Evolutionary conservation across 2,329 filamentous ascomycete species (phyloP).

Genomic region (Penicillium sp.): DNA sequence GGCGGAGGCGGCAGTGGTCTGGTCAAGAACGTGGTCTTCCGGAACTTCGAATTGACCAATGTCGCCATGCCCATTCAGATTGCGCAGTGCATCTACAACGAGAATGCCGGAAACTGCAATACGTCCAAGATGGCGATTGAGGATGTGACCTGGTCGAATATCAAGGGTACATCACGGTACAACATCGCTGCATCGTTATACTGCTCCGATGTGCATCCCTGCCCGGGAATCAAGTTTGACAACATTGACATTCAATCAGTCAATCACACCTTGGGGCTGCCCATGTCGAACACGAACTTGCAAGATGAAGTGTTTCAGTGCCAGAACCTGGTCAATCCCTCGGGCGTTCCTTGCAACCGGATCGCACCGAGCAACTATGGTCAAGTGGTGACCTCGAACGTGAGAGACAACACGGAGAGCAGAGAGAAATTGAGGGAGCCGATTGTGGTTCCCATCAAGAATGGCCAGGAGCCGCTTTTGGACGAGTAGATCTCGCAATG

Average conservation of each 20-base stretch:
- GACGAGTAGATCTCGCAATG: not conserved
- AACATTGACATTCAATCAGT: slow-evolving; percentile 43
- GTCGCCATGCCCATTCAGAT: slow-evolving; percentile 22
- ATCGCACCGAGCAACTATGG: slow-evolving; percentile 20
- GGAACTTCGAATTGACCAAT: slow-evolving; percentile 21
- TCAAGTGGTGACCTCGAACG: slow-evolving; percentile 14
- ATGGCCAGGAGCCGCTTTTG: slow-evolving; percentile 3
- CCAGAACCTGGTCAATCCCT: slow-evolving; percentile 33
- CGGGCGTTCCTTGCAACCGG: slow-evolving; percentile 23
- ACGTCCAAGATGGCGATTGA: slow-evolving; percentile 39
- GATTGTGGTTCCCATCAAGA: not conserved
- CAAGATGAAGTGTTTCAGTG: slow-evolving; percentile 39
- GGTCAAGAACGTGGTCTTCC: slow-evolving; percentile 20
- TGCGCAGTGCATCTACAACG: slow-evolving; percentile 24
- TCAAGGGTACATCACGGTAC: slow-evolving; percentile 46
- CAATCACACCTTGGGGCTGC: slow-evolving; percentile 27
- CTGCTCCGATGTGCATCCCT: slow-evolving; percentile 40
- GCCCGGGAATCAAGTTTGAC: slow-evolving; percentile 42
- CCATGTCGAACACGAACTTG: slow-evolving; percentile 21
- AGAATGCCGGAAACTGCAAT: slow-evolving; percentile 30
- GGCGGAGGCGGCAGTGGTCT: slow-evolving; percentile 20
- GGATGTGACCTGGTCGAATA: slow-evolving; percentile 47
- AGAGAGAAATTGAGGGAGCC: not conserved
- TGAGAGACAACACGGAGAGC: slow-evolving; percentile 5
- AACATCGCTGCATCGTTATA: slow-evolving; percentile 47